Base-by-base conservation (phyloP, 192 early-diverging fungal species). In the Thamnidium elegans region DNA sequence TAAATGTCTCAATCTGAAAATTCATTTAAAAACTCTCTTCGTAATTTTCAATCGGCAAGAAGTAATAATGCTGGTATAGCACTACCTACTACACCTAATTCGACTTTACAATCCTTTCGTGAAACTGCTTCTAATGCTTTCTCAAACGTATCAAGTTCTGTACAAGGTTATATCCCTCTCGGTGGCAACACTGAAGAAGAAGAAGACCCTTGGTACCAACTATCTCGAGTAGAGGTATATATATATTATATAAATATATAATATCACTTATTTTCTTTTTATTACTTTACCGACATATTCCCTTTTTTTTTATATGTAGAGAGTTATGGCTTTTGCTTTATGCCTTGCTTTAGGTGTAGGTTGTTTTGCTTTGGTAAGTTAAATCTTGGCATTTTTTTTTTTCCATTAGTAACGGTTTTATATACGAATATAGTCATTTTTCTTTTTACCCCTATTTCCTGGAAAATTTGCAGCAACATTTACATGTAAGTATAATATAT, bases 391-490 rank as follows among this genome's bases (percentile, higher is more conserved):
- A 30, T 46, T 51, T 30, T 30, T 23, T 2, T 13, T 19, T 21
- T 48, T 30, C 30, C 11, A 1, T 26, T n/a, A 54, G 8, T 26
- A 23, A 13, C 4, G 26, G 26, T 26, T 26, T 26, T 26, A 26
- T 26, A 3, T 21, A 9, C 26, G 4, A 19, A 23, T 52, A 47
- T 73, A 77, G 7, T 79, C 79, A 65, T 81, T 89, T 50, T 74
- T 92, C 43, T 79, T 84, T 17, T 62, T 90, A 47, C 87, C 84
- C 7, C 19, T 91, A 46, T 77, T 79, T 20, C 89, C 88, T 13
- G 79, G 87, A 65, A 90, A 91, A 78, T 91, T 92, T 61, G 90
- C 88, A 14, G 87, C 87, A 10, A 85, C 86, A 10, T 92, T 90
- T 64, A 88, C 90, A 39, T 77, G 90, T 86, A 77, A 85, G 86